Conservation (phyloP, 257 asterid genomes). For the Solanum lycopersicoides region DNA sequence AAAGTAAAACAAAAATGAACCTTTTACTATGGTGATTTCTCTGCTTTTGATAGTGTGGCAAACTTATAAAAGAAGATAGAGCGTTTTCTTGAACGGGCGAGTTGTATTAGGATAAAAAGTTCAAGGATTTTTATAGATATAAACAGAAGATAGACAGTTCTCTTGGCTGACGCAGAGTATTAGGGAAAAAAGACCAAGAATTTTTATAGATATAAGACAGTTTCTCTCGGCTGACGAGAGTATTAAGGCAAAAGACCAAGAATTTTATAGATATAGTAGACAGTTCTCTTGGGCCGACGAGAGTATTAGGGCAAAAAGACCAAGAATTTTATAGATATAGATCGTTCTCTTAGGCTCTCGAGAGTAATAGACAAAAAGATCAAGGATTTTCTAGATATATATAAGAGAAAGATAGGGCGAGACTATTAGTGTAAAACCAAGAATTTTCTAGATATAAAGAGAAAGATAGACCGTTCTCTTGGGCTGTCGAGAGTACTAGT, state of each 20-base stretch:
- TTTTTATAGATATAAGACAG: too few species aligned
- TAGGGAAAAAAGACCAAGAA: too few species aligned
- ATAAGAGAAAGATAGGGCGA: too few species aligned
- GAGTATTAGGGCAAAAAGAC: too few species aligned
- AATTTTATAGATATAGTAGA: too few species aligned
- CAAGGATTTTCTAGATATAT: neutral
- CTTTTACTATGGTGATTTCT: neutral
- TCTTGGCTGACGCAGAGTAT: too few species aligned
- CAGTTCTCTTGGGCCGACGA: too few species aligned
- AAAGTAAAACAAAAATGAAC: neutral
- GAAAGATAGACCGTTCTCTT: neutral
- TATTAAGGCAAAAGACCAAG: too few species aligned
- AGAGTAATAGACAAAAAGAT: neutral
- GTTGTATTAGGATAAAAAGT: neutral
- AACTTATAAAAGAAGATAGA: neutral
- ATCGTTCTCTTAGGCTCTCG: neutral
- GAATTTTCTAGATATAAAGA: neutral
- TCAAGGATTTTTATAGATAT: neutral
- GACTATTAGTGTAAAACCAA: too few species aligned
- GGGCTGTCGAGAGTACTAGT: neutral
- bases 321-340: too few species aligned
- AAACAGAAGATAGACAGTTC: too few species aligned
- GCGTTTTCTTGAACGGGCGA: neutral
- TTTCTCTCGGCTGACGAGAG: too few species aligned
- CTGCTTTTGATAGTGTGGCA: neutral